A percentile compares a stretch with the other conserved stretches of the same genome.
These are phyloP conservation scores for Morella rubra DNA, from an alignment of 306 rosid genomes.

Conservation along the genomic window DNA sequence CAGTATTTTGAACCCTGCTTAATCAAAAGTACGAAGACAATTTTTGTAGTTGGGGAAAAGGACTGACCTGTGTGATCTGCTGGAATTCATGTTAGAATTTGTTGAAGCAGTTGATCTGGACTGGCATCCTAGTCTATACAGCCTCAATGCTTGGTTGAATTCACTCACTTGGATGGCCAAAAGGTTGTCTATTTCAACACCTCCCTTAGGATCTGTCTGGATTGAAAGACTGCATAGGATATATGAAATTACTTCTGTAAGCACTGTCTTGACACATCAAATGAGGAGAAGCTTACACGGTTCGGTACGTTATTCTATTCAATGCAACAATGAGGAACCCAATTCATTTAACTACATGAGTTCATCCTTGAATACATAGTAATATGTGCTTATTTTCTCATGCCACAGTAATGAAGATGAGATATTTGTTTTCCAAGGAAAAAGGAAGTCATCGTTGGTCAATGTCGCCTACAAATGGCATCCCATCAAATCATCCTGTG, in stretches of 20 bases:
- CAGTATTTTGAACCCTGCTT: neutral
- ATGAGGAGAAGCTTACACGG: neutral
- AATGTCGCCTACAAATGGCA: neutral
- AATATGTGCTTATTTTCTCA: neutral
- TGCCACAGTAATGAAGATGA: neutral
- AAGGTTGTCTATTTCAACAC: conserved; percentile 36
- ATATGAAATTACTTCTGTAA: conserved; percentile 11
- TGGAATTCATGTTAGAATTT: conserved; percentile 36
- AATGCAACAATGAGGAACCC: neutral
- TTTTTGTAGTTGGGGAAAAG: neutral
- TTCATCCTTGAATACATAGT: neutral
- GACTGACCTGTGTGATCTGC: conserved; percentile 45
- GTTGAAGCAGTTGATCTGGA: conserved; percentile 43
- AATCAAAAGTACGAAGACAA: neutral
- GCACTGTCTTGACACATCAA: conserved; percentile 2
- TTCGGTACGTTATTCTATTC: neutral
- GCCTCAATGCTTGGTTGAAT: conserved; percentile 35
- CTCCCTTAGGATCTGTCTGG: conserved; percentile 38
- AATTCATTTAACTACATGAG: neutral
- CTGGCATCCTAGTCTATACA: conserved; percentile 37
- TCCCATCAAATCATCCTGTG: neutral
- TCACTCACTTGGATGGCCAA: conserved; percentile 39
- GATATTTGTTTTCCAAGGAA: neutral
- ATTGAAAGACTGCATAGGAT: conserved; percentile 33
- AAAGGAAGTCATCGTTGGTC: neutral